phyloP scores from a whole-genome alignment of 2,329 filamentous ascomycete genomes.

The Alternaria ethzedia region DNA sequence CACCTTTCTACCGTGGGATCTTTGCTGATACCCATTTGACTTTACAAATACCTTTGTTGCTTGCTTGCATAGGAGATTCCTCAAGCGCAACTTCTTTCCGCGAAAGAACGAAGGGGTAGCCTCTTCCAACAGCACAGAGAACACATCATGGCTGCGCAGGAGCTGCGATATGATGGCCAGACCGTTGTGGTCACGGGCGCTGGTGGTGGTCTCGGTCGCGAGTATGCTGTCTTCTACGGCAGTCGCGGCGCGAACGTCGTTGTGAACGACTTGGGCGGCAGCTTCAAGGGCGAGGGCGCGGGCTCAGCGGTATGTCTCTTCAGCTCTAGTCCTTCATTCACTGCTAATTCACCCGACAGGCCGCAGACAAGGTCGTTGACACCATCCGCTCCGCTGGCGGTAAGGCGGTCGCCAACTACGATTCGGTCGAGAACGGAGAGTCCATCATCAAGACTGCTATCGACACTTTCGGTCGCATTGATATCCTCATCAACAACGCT shows the following conservation, averaged over 20 bases:
- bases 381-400: constrained; percentile 87
- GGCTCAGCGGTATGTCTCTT: constrained; percentile 74
- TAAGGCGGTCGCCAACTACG: constrained; percentile 97
- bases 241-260: constrained; percentile 92
- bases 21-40: constrained; percentile 25
- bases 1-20: constrained; percentile 13
- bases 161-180: constrained; percentile 83
- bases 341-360: constrained; percentile 55
- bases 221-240: constrained; percentile 87
- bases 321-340: not conserved
- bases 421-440: constrained; percentile 91
- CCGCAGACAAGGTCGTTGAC: constrained; percentile 81
- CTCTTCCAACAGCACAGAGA: not conserved
- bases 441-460: constrained; percentile 91
- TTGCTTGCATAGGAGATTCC: constrained; percentile 8
- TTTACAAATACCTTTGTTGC: not conserved
- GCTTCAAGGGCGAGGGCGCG: constrained; percentile 89
- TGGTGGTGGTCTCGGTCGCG: constrained; percentile 80
- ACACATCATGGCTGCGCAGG: constrained; percentile 48
- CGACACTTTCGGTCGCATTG: constrained; percentile 81
- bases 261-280: constrained; percentile 93
- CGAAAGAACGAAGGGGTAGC: constrained; percentile 9
- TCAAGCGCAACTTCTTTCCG: constrained; percentile 5
- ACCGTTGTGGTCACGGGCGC: constrained; percentile 88
- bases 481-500: constrained; percentile 97